These are phyloP conservation scores for Chrysoporthe cubensis DNA, from an alignment of 2,329 filamentous ascomycete genomes.

Conservation along the genomic window DNA sequence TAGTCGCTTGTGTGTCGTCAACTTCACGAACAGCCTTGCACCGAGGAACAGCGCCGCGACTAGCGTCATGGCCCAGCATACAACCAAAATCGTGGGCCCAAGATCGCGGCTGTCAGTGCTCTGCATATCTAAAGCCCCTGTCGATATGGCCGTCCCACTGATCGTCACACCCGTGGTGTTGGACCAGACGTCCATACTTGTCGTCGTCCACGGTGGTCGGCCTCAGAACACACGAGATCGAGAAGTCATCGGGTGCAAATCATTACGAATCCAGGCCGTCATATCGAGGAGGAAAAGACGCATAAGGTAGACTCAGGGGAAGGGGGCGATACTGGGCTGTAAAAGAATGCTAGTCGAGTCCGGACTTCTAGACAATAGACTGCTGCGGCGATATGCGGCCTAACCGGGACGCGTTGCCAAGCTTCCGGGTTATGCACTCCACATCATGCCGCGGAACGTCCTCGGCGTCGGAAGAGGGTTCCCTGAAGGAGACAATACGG, in stretches of 20 bases:
- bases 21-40: not conserved
- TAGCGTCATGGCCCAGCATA: slow-evolving; percentile 6
- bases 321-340: not conserved
- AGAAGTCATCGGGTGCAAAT: not conserved
- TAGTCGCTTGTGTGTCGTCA: slow-evolving; percentile 1
- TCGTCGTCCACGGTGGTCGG: not conserved
- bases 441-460: not conserved
- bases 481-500: not conserved
- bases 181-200: not conserved
- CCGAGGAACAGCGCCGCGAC: slow-evolving; percentile 3
- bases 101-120: not conserved
- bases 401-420: not conserved
- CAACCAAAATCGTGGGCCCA: slow-evolving; percentile 2
- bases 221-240: not conserved
- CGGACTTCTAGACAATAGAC: not conserved
- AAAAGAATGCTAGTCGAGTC: not conserved
- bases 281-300: not conserved
- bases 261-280: not conserved
- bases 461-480: not conserved
- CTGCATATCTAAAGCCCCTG: not conserved
- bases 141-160: not conserved
- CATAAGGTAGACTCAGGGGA: not conserved
- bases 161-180: not conserved
- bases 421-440: not conserved
- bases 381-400: not conserved